Conservation (phyloP, 768 basidiomycete genomes). For the Nidularia sp. region DNA sequence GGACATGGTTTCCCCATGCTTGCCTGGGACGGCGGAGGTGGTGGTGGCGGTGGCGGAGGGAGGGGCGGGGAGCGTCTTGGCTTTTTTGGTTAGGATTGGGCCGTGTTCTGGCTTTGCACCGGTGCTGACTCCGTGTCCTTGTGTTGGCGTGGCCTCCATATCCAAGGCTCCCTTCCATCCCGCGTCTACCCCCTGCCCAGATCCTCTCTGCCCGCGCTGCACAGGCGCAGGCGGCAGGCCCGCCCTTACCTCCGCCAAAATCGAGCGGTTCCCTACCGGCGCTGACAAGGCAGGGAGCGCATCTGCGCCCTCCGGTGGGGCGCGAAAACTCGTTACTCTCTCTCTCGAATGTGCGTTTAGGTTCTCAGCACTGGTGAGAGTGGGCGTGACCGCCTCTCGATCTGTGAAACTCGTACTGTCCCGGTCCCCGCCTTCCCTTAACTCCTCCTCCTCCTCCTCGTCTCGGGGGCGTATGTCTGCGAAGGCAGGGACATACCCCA, state of each 20-base stretch:
- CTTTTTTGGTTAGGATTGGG: too few relatives aligned
- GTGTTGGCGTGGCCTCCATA: slow-evolving; percentile 5
- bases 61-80: too few relatives aligned
- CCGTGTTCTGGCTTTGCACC: too few relatives aligned
- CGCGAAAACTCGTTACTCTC: slow-evolving; percentile 47
- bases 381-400: too few relatives aligned
- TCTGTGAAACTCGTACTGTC: neutral
- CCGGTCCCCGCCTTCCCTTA: neutral
- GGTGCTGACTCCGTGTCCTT: too few relatives aligned
- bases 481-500: neutral
- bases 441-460: too few relatives aligned
- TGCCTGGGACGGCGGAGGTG: slow-evolving; percentile 15
- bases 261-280: slow-evolving; percentile 61
- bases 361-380: too few relatives aligned
- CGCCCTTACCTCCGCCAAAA: slow-evolving; percentile 70
- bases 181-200: neutral
- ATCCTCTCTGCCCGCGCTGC: slow-evolving; percentile 1
- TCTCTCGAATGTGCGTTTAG: slow-evolving; percentile 6
- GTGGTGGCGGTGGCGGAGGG: too few relatives aligned
- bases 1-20: slow-evolving; percentile 40
- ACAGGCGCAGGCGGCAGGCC: slow-evolving; percentile 24
- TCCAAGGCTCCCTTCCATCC: neutral
- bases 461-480: neutral
- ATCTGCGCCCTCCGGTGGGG: slow-evolving; percentile 37
- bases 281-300: slow-evolving; percentile 53